A percentile compares a stretch with the other conserved stretches of the same genome.
Evolutionary conservation across 305 asterid species (phyloP).

Genomic region (Solanum hybrid): DNA sequence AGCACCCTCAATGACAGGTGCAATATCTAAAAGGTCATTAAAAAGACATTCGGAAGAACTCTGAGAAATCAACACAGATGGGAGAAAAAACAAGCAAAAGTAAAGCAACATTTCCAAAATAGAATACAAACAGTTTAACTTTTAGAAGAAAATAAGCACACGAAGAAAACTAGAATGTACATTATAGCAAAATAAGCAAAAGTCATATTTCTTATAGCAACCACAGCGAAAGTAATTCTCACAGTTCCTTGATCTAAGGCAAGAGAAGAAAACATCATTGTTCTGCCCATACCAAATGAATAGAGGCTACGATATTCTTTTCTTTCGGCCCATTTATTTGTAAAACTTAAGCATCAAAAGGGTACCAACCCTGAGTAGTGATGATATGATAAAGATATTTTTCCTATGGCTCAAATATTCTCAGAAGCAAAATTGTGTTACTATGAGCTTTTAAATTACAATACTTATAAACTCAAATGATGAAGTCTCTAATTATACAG

Average conservation of each 20-base stretch:
- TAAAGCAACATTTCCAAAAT: not conserved
- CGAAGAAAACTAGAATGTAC: not conserved
- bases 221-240: not conserved
- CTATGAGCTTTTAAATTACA: not conserved
- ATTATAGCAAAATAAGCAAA: not conserved
- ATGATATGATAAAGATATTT: not conserved
- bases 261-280: not conserved
- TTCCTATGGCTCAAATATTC: not conserved
- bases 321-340: not conserved
- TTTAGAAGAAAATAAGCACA: not conserved
- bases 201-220: not conserved
- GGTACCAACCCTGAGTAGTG: not conserved
- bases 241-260: not conserved
- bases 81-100: not conserved
- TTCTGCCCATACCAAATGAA: not conserved
- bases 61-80: not conserved
- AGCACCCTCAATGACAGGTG: conserved; percentile 96
- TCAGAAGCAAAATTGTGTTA: not conserved
- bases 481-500: not conserved
- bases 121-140: not conserved
- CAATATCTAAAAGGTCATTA: conserved; percentile 54
- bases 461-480: not conserved
- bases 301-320: not conserved
- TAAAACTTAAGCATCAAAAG: not conserved
- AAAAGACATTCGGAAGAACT: not conserved